Conservation (phyloP, 305 asterid species). For the Stenogyne calaminthoides region DNA sequence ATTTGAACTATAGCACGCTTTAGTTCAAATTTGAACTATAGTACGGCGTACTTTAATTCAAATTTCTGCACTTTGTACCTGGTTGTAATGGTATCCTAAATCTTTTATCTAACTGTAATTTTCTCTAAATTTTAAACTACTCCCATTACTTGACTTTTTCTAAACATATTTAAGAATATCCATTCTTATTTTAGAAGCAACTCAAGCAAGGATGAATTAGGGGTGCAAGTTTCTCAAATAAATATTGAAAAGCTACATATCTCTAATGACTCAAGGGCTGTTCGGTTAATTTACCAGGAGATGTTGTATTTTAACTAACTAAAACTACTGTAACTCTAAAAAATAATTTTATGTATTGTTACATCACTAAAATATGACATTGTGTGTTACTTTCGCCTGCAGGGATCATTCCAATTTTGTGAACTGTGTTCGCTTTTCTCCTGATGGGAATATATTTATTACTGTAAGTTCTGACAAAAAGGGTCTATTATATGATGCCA, state of each 20-base stretch:
- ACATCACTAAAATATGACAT: not conserved
- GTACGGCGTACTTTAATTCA: too few species aligned
- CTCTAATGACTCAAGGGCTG: not conserved
- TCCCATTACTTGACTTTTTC: not conserved
- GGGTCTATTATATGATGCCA: slow-evolving; percentile 79
- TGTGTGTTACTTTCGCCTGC: slow-evolving; percentile 40
- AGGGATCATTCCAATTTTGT: slow-evolving; percentile 93
- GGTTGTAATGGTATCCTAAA: too few species aligned
- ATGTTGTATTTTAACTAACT: not conserved
- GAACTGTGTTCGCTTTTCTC: slow-evolving; percentile 89
- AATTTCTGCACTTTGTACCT: too few species aligned
- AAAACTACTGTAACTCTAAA: not conserved
- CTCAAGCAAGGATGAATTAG: not conserved
- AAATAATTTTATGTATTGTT: not conserved
- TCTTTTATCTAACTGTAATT: too few species aligned
- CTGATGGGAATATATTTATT: slow-evolving; percentile 76
- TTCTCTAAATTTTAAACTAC: slow-evolving; percentile 6
- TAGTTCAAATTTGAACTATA: too few species aligned
- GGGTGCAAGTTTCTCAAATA: not conserved
- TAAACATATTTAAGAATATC: not conserved
- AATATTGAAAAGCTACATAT: not conserved
- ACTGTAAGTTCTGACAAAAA: slow-evolving; percentile 92
- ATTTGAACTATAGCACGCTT: too few species aligned
- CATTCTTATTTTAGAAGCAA: not conserved
- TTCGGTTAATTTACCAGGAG: not conserved